These are phyloP conservation scores for Peziza echinospora DNA, from an alignment of 495 filamentous ascomycete genomes.

Conservation along the genomic window DNA sequence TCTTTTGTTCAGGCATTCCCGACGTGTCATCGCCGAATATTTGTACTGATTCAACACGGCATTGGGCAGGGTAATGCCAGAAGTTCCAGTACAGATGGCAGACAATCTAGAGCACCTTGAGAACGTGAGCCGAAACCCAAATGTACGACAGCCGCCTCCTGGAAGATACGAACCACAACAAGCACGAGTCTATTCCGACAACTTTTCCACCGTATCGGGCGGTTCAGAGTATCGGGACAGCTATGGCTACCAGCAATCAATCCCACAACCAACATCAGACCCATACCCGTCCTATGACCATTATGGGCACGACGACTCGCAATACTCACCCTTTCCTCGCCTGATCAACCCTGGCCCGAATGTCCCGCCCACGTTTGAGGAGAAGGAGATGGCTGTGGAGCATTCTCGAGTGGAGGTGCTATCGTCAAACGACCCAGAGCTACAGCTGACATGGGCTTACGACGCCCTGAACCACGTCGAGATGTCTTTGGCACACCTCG, in stretches of 20 bases:
- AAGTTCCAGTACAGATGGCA: constrained; percentile 61
- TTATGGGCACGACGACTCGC: constrained; percentile 41
- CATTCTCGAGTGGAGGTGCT: constrained; percentile 61
- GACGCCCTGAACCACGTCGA: constrained; percentile 81
- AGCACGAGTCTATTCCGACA: constrained; percentile 15
- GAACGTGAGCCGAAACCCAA: constrained; percentile 12
- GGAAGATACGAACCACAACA: constrained; percentile 22
- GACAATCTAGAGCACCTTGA: constrained; percentile 77
- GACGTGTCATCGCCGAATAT: not conserved
- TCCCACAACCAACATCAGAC: constrained; percentile 20
- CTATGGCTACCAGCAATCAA: constrained; percentile 21
- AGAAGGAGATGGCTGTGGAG: constrained; percentile 72
- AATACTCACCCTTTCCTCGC: constrained; percentile 80
- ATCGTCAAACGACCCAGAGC: constrained; percentile 83
- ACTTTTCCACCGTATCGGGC: constrained; percentile 21
- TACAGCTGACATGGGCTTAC: constrained; percentile 92
- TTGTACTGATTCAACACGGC: constrained; percentile 3
- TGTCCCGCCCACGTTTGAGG: constrained; percentile 83
- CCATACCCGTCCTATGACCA: constrained; percentile 26
- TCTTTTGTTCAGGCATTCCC: not conserved
- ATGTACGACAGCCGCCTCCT: constrained; percentile 20
- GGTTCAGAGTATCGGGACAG: constrained; percentile 16
- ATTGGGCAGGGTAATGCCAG: constrained; percentile 43
- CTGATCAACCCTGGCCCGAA: constrained; percentile 61
- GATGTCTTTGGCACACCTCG: constrained; percentile 47